Percentiles rank a stretch among this genome's conserved stretches.
Evolutionary conservation across 1,139 yeast genomes (phyloP).

Genomic region (Kurtzmaniella natalensis): DNA sequence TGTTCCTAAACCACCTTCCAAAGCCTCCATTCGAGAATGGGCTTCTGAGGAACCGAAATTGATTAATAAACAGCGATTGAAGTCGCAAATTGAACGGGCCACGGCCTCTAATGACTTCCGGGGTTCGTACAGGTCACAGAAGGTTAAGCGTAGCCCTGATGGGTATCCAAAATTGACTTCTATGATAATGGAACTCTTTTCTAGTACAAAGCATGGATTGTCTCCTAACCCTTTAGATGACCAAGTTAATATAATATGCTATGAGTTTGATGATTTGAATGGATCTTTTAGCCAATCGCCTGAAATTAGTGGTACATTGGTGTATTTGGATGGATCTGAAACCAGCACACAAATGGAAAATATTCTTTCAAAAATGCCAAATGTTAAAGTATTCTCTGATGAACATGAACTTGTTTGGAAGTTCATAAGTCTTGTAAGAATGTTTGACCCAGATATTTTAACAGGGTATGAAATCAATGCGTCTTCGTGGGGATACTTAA

Average conservation of each 20-base stretch:
- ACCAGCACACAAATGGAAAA: background rate
- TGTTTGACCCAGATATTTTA: slow-evolving; percentile 81
- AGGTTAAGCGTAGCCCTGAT: slow-evolving; percentile 38
- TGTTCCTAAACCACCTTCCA: slow-evolving; percentile 26
- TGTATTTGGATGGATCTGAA: slow-evolving; percentile 4
- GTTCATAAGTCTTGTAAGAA: slow-evolving; percentile 52
- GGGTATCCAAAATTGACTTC: slow-evolving; percentile 48
- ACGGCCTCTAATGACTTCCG: slow-evolving; percentile 36
- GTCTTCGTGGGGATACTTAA: slow-evolving; percentile 83
- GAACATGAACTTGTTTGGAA: slow-evolving; percentile 57
- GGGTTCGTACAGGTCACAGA: slow-evolving; percentile 27
- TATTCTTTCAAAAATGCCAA: slow-evolving; percentile 7
- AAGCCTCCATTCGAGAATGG: slow-evolving; percentile 19
- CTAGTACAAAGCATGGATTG: slow-evolving; percentile 43
- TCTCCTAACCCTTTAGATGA: slow-evolving; percentile 69
- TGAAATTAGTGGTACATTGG: background rate
- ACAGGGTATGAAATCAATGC: slow-evolving; percentile 82
- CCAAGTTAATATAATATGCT: slow-evolving; percentile 54
- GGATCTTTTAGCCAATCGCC: slow-evolving; percentile 17
- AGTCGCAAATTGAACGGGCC: slow-evolving; percentile 50
- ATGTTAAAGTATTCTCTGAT: slow-evolving; percentile 31
- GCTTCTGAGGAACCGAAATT: slow-evolving; percentile 13
- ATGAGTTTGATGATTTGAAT: slow-evolving; percentile 52
- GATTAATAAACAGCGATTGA: slow-evolving; percentile 17
- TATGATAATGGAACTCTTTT: slow-evolving; percentile 65